phyloP scores from a whole-genome alignment of 1,139 yeast species.

The Yamadazyma aaseri region DNA sequence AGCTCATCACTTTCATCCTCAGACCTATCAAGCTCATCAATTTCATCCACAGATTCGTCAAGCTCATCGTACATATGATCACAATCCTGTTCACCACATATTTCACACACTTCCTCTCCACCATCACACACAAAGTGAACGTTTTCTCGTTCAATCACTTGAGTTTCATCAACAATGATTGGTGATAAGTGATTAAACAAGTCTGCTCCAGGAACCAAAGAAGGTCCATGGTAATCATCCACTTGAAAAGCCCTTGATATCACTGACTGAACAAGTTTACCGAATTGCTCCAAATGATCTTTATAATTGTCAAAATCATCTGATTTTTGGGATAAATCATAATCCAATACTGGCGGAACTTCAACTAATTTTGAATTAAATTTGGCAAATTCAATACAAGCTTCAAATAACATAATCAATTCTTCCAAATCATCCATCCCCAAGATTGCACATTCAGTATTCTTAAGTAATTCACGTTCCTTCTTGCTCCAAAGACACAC shows the following conservation, averaged over 20 bases:
- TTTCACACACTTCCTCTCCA: conserved; percentile 66
- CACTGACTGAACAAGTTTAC: conserved; percentile 54
- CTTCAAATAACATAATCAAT: conserved; percentile 51
- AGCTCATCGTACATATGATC: conserved; percentile 33
- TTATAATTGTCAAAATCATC: conserved; percentile 14
- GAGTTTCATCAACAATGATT: conserved; percentile 15
- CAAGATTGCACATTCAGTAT: conserved; percentile 66
- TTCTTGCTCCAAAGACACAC: conserved; percentile 64
- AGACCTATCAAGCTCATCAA: conserved; percentile 15
- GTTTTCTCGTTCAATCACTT: conserved; percentile 42
- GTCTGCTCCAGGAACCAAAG: conserved; percentile 89
- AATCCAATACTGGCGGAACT: conserved; percentile 39
- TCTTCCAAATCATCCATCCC: conserved; percentile 65
- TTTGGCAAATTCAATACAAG: conserved; percentile 51
- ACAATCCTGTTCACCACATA: conserved; percentile 72
- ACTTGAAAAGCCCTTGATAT: conserved; percentile 80
- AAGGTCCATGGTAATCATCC: conserved; percentile 70
- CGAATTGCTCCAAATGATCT: conserved; percentile 40
- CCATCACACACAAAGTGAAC: conserved; percentile 75
- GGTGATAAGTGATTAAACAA: conserved; percentile 72
- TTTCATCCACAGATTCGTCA: conserved; percentile 14
- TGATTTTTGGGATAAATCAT: conserved; percentile 12
- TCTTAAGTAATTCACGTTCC: conserved; percentile 48
- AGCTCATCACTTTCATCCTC: conserved; percentile 15
- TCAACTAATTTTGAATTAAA: conserved; percentile 23